phyloP scores from a whole-genome alignment of 1,139 yeast genomes.

The Nakaseomyces kungkrabaensis region DNA sequence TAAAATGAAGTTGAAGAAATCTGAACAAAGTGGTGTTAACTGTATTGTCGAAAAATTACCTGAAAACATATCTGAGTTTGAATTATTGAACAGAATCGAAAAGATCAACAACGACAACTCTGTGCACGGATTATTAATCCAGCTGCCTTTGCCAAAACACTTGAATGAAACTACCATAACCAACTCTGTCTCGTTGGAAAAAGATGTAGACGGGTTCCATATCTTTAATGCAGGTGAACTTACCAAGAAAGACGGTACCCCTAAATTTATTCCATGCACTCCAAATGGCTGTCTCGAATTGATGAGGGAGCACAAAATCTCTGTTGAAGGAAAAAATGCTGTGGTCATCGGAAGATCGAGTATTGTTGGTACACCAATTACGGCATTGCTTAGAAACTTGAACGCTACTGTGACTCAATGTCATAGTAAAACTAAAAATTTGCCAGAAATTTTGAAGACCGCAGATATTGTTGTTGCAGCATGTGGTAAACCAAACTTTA shows the following conservation, averaged over 20 bases:
- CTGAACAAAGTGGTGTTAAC: conserved; percentile 53
- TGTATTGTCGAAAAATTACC: conserved; percentile 51
- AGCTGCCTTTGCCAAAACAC: conserved; percentile 64
- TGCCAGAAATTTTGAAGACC: conserved; percentile 41
- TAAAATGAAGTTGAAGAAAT: conserved; percentile 63
- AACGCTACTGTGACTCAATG: conserved; percentile 72
- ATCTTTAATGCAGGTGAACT: conserved; percentile 69
- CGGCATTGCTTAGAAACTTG: conserved; percentile 57
- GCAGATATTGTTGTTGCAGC: conserved; percentile 76
- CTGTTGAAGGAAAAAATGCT: conserved; percentile 56
- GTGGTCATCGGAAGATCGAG: conserved; percentile 77
- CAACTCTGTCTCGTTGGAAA: conserved; percentile 54
- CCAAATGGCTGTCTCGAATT: conserved; percentile 69
- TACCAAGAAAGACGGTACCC: conserved; percentile 62
- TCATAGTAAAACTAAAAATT: conserved; percentile 48
- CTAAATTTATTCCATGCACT: conserved; percentile 67
- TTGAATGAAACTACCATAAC: conserved; percentile 60
- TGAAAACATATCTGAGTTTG: conserved; percentile 46
- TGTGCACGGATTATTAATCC: conserved; percentile 63
- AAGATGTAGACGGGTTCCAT: conserved; percentile 76
- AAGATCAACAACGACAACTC: conserved; percentile 50
- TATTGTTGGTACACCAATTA: conserved; percentile 75
- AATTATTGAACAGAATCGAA: conserved; percentile 45
- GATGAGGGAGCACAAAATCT: conserved; percentile 51
- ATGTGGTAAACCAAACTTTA: conserved; percentile 61